A percentile compares a stretch with the other conserved stretches of the same genome.
phyloP scores from a whole-genome alignment of 2,329 filamentous ascomycete genomes.

The Hypoxylon sp. region DNA sequence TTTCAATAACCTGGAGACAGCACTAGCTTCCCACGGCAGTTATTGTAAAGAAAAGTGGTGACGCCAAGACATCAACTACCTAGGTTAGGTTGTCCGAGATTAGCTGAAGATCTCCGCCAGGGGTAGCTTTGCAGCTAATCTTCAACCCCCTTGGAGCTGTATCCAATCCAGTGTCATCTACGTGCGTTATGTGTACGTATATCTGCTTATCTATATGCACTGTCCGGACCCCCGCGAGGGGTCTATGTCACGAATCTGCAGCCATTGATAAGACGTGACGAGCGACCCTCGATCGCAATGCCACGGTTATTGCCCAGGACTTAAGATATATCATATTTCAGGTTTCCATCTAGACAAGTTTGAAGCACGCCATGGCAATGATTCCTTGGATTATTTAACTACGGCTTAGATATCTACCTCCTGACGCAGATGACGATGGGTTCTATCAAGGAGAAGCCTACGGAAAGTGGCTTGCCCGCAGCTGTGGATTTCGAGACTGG shows the following conservation, averaged over 20 bases:
- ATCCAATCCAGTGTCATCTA: conserved; percentile 9
- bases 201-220: conserved; percentile 28
- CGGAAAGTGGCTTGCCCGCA: conserved; percentile 4
- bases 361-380: too few relatives aligned
- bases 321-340: conserved; percentile 11
- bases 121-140: conserved; percentile 11
- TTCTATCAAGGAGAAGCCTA: conserved; percentile 30
- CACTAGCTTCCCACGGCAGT: conserved; percentile 13
- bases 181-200: conserved; percentile 3
- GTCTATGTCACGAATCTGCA: background rate
- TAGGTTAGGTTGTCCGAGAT: conserved; percentile 3
- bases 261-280: conserved; percentile 28
- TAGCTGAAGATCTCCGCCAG: conserved; percentile 32
- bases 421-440: conserved; percentile 14
- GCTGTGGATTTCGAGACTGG: conserved; percentile 32
- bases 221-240: conserved; percentile 35
- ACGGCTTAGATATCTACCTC: background rate
- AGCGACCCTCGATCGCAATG: background rate
- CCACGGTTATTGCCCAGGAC: conserved; percentile 4
- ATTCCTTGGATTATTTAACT: background rate
- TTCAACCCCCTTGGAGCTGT: conserved; percentile 12
- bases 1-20: conserved; percentile 18
- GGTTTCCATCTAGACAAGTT: background rate
- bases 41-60: conserved; percentile 17
- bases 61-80: conserved; percentile 24